A percentile compares a stretch with the other conserved stretches of the same genome.
Evolutionary conservation across 352 stramenopile species (phyloP).

Genomic region (Globisporangium polare): DNA sequence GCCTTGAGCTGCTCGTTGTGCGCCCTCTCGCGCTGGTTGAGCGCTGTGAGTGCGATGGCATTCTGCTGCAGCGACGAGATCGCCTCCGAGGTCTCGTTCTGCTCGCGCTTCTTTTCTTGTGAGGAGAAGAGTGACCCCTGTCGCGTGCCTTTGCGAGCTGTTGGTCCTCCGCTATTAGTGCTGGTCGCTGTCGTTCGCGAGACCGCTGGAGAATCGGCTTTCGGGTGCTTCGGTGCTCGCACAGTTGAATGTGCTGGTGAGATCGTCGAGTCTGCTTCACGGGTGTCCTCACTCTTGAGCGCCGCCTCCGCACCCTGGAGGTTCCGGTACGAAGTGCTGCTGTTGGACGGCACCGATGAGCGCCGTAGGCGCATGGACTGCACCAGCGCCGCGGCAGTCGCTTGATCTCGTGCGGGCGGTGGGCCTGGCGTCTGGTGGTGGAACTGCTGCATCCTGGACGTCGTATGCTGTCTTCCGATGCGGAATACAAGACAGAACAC

Average conservation of each 20-base stretch:
- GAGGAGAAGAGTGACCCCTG: conserved; percentile 22
- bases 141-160: not conserved
- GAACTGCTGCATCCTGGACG: not conserved
- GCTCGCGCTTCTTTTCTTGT: conserved; percentile 21
- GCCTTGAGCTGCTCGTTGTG: conserved; percentile 33
- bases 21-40: conserved; percentile 49
- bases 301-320: not conserved
- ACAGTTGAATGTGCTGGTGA: not conserved
- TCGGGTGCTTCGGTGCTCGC: not conserved
- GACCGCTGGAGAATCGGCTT: not conserved
- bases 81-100: conserved; percentile 24
- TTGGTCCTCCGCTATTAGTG: not conserved
- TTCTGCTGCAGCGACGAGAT: conserved; percentile 49
- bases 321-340: conserved; percentile 1
- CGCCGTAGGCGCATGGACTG: conserved; percentile 9
- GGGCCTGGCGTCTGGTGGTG: not conserved
- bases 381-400: not conserved
- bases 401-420: conserved; percentile 6
- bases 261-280: not conserved
- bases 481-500: not conserved
- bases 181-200: not conserved
- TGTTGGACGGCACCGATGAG: not conserved
- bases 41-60: conserved; percentile 28
- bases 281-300: conserved; percentile 9
- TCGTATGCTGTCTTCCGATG: not conserved